Evolutionary conservation across 352 stramenopile species (phyloP).

Genomic region (Globisporangium splendens): DNA sequence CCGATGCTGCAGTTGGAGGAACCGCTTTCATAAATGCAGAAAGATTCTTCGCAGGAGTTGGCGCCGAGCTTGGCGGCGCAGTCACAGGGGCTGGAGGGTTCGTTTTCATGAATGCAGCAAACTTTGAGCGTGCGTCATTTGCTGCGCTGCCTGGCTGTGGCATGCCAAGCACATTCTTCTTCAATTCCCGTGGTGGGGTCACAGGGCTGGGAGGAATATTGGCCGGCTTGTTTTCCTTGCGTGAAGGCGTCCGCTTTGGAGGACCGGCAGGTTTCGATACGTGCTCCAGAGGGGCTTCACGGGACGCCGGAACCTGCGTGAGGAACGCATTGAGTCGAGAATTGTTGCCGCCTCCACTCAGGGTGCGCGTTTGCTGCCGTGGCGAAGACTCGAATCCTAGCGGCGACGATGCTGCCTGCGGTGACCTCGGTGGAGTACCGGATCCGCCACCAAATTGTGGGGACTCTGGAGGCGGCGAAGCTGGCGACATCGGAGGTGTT

Average conservation of each 20-base stretch:
- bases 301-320: conserved; percentile 62
- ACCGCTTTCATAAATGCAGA: conserved; percentile 28
- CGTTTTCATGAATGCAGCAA: conserved; percentile 77
- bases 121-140: conserved; percentile 64
- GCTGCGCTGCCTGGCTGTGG: conserved; percentile 16
- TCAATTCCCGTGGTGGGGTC: conserved; percentile 19
- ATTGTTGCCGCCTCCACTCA: conserved; percentile 43
- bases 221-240: conserved; percentile 33
- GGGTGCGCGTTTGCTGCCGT: conserved; percentile 32
- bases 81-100: conserved; percentile 42
- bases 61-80: conserved; percentile 12
- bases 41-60: conserved; percentile 17
- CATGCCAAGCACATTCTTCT: conserved; percentile 15
- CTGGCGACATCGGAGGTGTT: conserved; percentile 47
- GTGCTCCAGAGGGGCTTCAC: conserved; percentile 56
- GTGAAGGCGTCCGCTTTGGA: conserved; percentile 38
- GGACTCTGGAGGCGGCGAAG: conserved; percentile 53
- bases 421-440: conserved; percentile 15
- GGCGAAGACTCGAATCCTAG: conserved; percentile 14
- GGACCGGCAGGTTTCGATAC: conserved; percentile 51
- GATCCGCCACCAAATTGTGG: conserved; percentile 24
- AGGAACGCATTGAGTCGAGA: conserved; percentile 77
- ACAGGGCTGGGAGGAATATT: conserved; percentile 18
- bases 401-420: conserved; percentile 7
- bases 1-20: conserved; percentile 18